A percentile compares a stretch with the other conserved stretches of the same genome.
phyloP scores from a whole-genome alignment of 768 basidiomycete genomes.

The Krasilnikovozyma curviuscula region DNA sequence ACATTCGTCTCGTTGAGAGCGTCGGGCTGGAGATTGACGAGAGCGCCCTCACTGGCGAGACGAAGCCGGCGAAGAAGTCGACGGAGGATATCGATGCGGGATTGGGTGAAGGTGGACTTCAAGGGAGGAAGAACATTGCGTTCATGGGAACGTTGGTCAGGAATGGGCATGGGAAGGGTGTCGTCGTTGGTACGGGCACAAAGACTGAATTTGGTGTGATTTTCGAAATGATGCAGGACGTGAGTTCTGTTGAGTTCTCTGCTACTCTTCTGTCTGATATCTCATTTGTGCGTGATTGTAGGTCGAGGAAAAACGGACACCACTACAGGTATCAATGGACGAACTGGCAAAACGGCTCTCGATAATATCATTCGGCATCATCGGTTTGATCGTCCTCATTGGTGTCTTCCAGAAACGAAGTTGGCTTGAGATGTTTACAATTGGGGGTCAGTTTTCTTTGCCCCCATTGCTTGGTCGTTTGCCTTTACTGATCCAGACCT shows the following conservation, averaged over 20 bases:
- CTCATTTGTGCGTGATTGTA: constrained; percentile 15
- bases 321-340: constrained; percentile 84
- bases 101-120: constrained; percentile 24
- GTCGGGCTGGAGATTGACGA: constrained; percentile 87
- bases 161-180: constrained; percentile 64
- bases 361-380: constrained; percentile 75
- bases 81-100: constrained; percentile 33
- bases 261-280: neutral
- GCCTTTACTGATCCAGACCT: neutral
- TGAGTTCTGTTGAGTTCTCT: constrained; percentile 27
- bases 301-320: constrained; percentile 77
- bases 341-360: constrained; percentile 86
- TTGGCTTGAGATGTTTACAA: constrained; percentile 98
- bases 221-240: constrained; percentile 96
- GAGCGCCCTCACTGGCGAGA: constrained; percentile 87
- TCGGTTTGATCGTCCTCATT: constrained; percentile 78
- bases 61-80: constrained; percentile 53
- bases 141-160: constrained; percentile 93
- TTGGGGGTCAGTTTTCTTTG: constrained; percentile 49
- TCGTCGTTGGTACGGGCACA: constrained; percentile 68
- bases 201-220: constrained; percentile 90
- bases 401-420: constrained; percentile 66
- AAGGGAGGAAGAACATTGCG: constrained; percentile 63
- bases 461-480: neutral
- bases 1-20: constrained; percentile 62